These are phyloP conservation scores for Cryptomeria japonica DNA, from an alignment of 75 land plant genomes.

Conservation along the genomic window DNA sequence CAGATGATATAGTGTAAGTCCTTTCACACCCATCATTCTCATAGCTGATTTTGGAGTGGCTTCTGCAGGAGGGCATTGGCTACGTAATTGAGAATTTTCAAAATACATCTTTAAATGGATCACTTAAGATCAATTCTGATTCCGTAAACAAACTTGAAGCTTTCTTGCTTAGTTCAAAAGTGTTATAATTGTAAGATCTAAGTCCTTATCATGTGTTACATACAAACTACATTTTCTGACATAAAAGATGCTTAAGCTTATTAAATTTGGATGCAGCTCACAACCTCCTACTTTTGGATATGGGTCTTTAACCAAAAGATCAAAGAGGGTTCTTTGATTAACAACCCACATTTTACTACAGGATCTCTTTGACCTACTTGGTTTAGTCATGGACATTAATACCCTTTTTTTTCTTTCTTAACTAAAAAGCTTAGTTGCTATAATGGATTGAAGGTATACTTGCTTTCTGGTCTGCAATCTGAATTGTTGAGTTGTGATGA, in stretches of 20 bases:
- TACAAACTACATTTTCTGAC: background rate
- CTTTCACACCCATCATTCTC: constrained; percentile 96
- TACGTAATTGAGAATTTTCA: background rate
- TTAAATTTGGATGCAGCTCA: background rate
- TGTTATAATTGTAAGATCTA: background rate
- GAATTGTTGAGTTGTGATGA: too few relatives aligned
- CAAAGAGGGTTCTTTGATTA: background rate
- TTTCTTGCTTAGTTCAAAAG: background rate
- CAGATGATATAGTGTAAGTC: constrained; percentile 91
- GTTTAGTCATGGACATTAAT: background rate
- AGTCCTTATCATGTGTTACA: background rate
- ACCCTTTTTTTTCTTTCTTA: background rate
- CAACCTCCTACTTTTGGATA: background rate
- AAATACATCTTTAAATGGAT: background rate
- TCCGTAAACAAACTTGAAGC: background rate
- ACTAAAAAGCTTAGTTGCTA: background rate
- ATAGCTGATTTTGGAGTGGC: constrained; percentile 97
- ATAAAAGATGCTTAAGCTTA: background rate
- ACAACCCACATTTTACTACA: background rate
- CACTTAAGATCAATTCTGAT: background rate
- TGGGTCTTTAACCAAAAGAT: background rate
- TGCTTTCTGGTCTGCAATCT: constrained; percentile 20
- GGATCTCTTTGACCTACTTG: background rate
- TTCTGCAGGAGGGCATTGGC: constrained; percentile 41
- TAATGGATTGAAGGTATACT: constrained; percentile 6